Percentiles rank a stretch among this genome's conserved stretches.
Evolutionary conservation across 2,329 filamentous ascomycete species (phyloP).

Genomic region (Chlorencoelia australis): DNA sequence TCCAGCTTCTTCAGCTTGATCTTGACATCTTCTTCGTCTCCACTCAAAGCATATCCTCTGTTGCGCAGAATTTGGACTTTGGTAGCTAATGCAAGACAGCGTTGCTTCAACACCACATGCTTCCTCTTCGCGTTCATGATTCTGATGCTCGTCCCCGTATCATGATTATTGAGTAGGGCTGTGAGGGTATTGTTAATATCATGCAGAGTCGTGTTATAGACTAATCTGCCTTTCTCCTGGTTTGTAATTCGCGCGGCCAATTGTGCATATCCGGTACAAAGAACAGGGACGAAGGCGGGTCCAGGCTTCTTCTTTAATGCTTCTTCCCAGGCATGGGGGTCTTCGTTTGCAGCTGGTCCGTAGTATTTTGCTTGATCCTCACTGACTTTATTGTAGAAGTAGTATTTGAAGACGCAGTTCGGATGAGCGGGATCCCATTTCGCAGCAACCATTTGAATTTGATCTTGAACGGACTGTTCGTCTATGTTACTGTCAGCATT

Average conservation of each 20-base stretch:
- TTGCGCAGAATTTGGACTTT: conserved; percentile 75
- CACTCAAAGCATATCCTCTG: conserved; percentile 69
- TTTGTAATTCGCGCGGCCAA: conserved; percentile 62
- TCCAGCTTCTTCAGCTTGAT: conserved; percentile 61
- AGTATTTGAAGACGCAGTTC: conserved; percentile 67
- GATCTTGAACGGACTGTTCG: conserved; percentile 65
- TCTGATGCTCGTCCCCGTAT: conserved; percentile 65
- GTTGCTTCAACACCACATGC: conserved; percentile 62
- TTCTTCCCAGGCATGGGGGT: conserved; percentile 74
- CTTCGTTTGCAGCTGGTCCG: conserved; percentile 58
- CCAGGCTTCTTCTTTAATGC: conserved; percentile 71
- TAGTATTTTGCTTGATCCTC: conserved; percentile 68
- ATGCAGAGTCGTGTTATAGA: conserved; percentile 64
- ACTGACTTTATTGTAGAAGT: conserved; percentile 81
- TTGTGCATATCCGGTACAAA: conserved; percentile 63
- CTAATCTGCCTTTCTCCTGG: conserved; percentile 58
- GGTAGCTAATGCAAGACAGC: conserved; percentile 64
- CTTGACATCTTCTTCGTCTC: conserved; percentile 69
- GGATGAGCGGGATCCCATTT: conserved; percentile 65
- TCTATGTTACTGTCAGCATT: conserved; percentile 30
- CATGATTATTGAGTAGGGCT: conserved; percentile 64
- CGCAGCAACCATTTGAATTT: conserved; percentile 57
- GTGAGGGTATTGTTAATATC: conserved; percentile 69
- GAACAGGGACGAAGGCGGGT: conserved; percentile 64
- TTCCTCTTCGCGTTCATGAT: conserved; percentile 62